Percentiles rank a stretch among this genome's conserved stretches.
Conservation (phyloP, 208 protist species). For the Naegleria lovaniensis region DNA sequence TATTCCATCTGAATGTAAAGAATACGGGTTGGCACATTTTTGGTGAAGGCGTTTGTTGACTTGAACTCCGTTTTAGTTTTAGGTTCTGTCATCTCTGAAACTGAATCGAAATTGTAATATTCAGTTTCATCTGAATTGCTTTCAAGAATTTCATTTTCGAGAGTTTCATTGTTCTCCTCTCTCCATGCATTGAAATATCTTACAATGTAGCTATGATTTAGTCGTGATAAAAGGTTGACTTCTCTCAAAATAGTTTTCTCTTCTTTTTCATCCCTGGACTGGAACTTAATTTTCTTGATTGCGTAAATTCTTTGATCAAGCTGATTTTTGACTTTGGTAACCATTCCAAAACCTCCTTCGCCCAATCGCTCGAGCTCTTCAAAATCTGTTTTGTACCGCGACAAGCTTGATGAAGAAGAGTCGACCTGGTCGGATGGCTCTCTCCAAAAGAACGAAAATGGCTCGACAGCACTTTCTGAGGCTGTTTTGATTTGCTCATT, state of each 20-base stretch:
- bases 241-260: conserved; percentile 25
- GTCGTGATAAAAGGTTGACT: neutral
- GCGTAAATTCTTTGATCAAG: conserved; percentile 26
- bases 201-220: conserved; percentile 13
- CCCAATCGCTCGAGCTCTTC: neutral
- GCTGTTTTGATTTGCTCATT: neutral
- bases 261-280: neutral
- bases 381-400: conserved; percentile 20
- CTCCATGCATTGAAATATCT: conserved; percentile 31
- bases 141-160: neutral
- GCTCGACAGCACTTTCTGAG: neutral
- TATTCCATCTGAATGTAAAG: conserved; percentile 30
- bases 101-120: neutral
- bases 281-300: conserved; percentile 19
- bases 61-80: neutral
- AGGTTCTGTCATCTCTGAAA: neutral
- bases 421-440: neutral
- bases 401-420: neutral
- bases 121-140: neutral
- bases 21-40: neutral
- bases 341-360: conserved; percentile 16
- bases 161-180: neutral
- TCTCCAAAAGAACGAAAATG: neutral
- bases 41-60: neutral
- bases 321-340: conserved; percentile 10